Evolutionary conservation across 805 yeast species (phyloP).

Genomic region (Starmerella sp.): DNA sequence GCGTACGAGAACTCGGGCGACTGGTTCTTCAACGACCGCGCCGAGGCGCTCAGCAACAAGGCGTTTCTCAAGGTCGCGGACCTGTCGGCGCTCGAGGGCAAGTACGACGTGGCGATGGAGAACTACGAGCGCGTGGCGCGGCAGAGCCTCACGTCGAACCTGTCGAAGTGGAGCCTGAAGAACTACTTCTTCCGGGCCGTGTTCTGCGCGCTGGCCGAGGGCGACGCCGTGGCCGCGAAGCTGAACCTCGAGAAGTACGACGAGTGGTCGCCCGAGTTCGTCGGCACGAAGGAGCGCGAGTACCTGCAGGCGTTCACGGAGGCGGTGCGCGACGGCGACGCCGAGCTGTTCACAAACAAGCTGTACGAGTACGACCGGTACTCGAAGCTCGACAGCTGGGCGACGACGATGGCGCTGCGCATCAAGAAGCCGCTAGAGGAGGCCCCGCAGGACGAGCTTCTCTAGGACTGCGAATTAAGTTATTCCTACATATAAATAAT

Average conservation of each 20-base stretch:
- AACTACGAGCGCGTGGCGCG: constrained; percentile 69
- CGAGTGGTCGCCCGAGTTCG: constrained; percentile 62
- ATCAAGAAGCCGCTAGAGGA: constrained; percentile 58
- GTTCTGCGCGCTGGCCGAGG: constrained; percentile 71
- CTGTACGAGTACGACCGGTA: constrained; percentile 80
- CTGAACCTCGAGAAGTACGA: constrained; percentile 53
- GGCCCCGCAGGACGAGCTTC: constrained; percentile 56
- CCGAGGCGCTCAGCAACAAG: constrained; percentile 80
- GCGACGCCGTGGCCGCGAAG: constrained; percentile 74
- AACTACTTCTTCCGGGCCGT: constrained; percentile 81
- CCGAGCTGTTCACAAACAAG: constrained; percentile 59
- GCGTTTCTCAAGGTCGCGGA: constrained; percentile 85
- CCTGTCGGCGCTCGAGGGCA: constrained; percentile 62
- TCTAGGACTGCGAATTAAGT: constrained; percentile 5
- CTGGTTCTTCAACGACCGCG: constrained; percentile 89
- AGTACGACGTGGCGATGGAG: constrained; percentile 63
- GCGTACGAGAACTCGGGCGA: constrained; percentile 91
- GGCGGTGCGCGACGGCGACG: constrained; percentile 69
- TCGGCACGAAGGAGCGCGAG: constrained; percentile 55
- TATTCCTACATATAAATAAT: constrained; percentile 2
- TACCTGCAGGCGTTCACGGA: constrained; percentile 55
- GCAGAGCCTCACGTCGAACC: constrained; percentile 57
- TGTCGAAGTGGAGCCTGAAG: constrained; percentile 83
- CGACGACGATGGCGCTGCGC: constrained; percentile 69
- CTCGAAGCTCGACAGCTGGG: constrained; percentile 80